Percentiles rank a stretch among this genome's conserved stretches.
Conservation (phyloP, 2,329 filamentous ascomycete genomes). For the Tolypocladium tundrense region DNA sequence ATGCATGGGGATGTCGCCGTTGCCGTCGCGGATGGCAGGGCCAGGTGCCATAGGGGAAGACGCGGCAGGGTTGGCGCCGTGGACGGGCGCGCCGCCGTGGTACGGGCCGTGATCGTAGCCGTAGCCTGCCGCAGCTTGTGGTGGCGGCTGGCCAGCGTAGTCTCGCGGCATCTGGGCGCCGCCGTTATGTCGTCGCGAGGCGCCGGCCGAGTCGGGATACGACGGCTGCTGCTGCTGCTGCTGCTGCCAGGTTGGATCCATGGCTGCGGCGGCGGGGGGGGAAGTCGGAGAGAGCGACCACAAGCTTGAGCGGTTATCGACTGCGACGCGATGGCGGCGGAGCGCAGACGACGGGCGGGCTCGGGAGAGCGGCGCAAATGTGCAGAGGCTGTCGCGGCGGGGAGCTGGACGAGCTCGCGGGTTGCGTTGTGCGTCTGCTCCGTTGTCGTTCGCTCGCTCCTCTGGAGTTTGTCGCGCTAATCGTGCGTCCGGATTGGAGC, state of each 20-base stretch:
- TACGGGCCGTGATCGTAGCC: constrained; percentile 61
- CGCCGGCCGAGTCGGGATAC: constrained; percentile 54
- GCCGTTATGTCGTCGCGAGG: constrained; percentile 55
- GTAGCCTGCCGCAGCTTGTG: constrained; percentile 13
- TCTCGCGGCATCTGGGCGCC: constrained; percentile 34
- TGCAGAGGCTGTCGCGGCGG: neutral
- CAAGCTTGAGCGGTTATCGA: neutral
- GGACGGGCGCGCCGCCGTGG: constrained; percentile 31
- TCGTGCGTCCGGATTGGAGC: neutral
- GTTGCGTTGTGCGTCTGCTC: neutral
- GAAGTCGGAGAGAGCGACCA: constrained; percentile 2
- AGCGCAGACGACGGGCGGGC: neutral
- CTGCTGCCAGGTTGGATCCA: constrained; percentile 56
- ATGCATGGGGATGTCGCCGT: constrained; percentile 76
- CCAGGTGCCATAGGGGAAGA: constrained; percentile 40
- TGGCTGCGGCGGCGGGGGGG: constrained; percentile 20
- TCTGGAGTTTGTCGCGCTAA: neutral
- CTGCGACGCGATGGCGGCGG: neutral
- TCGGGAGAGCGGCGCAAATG: neutral
- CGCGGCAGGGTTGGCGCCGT: constrained; percentile 36
- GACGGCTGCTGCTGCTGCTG: constrained; percentile 22
- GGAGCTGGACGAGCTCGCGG: neutral
- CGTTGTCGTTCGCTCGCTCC: neutral
- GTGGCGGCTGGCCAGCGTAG: constrained; percentile 29
- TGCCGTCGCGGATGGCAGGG: constrained; percentile 57